Evolutionary conservation across 176 grass and related monocot species (phyloP), one percentile per base, ranked within the genome.

Genomic region (Pontederia paniculata): DNA sequence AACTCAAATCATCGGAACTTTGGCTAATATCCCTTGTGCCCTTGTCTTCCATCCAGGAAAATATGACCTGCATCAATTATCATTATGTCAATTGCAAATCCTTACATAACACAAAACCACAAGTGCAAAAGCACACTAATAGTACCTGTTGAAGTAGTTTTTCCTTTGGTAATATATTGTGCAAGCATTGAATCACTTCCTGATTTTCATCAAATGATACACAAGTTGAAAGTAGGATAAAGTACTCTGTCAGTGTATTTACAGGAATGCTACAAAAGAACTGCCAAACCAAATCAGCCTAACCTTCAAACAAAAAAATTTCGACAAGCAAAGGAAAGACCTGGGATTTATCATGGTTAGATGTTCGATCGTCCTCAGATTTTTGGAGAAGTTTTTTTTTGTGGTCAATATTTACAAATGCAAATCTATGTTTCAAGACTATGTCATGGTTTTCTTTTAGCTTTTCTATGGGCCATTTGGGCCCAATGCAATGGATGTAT

Each of bases 231-330:
- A 95, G 76, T 84, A 84, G 88, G n/a, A 84, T 81, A 77, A 95
- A 76, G 52, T 88, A 95, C 9, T 88, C 81, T 66, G 73, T 48
- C 84, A 95, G 88, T 81, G 82, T 88, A 18, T 79, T 82, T 20
- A 95, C 53, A 54, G 89, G 89, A 57, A 95, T 88, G 23, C 54
- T 88, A 55, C 84, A 95, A 22, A 95, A 77, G 42, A 95, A 95
- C 76, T 95, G 81, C 84, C 89, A 95, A 15, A 88, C 84, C 57
- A 95, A 69, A 82, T 85, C 70, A 50, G 89, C 81, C 56, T 95
- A 84, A 45, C 88, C 89, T 75, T 88, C 58, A 2, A 85, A 66
- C 41, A 81, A 85, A 70, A 88, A 95, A 53, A 88, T 88, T 17
- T 82, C 87, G 19, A 82, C 80, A 48, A 95, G 81, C 62, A 95